Evolutionary conservation across 306 rosid genomes (phyloP), one percentile per base, ranked within the genome.

Genomic region (Quercus wislizeni): DNA sequence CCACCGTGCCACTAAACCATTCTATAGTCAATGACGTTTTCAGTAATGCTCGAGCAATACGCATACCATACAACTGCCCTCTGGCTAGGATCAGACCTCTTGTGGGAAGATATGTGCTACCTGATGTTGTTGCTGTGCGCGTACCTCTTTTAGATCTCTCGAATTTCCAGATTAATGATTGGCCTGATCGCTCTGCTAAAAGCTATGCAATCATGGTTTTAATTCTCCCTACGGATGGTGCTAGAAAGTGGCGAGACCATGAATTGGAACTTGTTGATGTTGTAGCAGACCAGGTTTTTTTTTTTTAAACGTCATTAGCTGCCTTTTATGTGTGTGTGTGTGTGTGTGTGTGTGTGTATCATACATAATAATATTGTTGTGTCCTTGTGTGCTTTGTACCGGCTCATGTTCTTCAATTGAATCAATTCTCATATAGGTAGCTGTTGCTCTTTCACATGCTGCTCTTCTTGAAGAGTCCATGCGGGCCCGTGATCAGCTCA

Each of bases 401-500:
- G 77, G 77, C 41, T 85, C 81, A 69, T 69, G 14, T 38, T 38
- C 51, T n/a, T 28, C 59, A 52, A 21, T 21, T 21, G 23, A 21
- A 21, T 21, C 23, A 21, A 35, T 59, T 62, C 82, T 77, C 35
- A 17, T 77, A 78, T 82, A 94, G 98, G 98, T 94, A 72, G 99
- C 97, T 30, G 99, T 94, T 73, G 99, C 99, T 80, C 97, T 94
- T 78, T 94, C 99, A 57, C 99, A 94, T 83, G 97, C 99, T 81
- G 93, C 97, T 79, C 90, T 94, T 84, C 83, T 94, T 77, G 99
- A 94, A 87, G 99, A 92, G 81, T 94, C 99, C 30, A 85, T 92
- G 99, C 88, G 75, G 69, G 96, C 97, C 63, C 93, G 97, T 63
- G 93, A 91, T 86, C 97, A 91, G 88, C 97, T 94, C 55, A 74